Base-by-base conservation (phyloP, 352 stramenopile genomes). In the Pythium oligandrum region DNA sequence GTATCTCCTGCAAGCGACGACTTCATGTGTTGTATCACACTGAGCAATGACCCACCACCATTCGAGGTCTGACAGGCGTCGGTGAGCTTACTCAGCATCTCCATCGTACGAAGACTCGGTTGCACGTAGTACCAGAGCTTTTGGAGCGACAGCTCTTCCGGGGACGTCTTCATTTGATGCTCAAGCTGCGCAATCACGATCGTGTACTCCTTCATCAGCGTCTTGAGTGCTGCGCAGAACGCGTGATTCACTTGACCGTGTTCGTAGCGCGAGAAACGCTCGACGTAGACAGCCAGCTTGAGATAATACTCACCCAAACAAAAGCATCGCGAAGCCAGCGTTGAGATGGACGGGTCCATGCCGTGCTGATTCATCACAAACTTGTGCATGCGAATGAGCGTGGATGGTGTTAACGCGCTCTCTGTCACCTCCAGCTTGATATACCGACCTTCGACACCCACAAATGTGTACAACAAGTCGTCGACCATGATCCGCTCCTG, bases 181-280 rank as follows among this genome's bases (percentile, higher is more conserved):
- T 98, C 92, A 5, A 98, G 62, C 51, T 97, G 88, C 1, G 78
- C 80, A 34, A 98, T 79, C 64, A 98, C 95, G 38, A 91, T 84
- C 42, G 88, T 86, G 69, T 98, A 98, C 58, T 98, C 92, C 55
- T 95, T 89, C 37, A 98, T 49, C 10, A 98, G 65, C 4, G 78
- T 68, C 57, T 97, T 96, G 7, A 98, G 68, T 8, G 87, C 89
- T 34, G 95, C 94, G 40, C 88, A 96, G 48, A 98, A 87, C 6
- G 93, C 90, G 66, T 98, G 95, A 39, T 90, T 96, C 8, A 98
- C 89, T 70, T 93, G 81, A 0, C 95, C 95, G 59, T 96, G 97
- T 66, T 98, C 94, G 55, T 95, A 91, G 30, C 87, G 69, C 35
- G 80, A 87, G 48, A 79, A 88, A 35, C 88, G 74, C 48, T 96